Evolutionary conservation across 2,329 filamentous ascomycete genomes (phyloP).

Genomic region (Tolypocladium amazonense): DNA sequence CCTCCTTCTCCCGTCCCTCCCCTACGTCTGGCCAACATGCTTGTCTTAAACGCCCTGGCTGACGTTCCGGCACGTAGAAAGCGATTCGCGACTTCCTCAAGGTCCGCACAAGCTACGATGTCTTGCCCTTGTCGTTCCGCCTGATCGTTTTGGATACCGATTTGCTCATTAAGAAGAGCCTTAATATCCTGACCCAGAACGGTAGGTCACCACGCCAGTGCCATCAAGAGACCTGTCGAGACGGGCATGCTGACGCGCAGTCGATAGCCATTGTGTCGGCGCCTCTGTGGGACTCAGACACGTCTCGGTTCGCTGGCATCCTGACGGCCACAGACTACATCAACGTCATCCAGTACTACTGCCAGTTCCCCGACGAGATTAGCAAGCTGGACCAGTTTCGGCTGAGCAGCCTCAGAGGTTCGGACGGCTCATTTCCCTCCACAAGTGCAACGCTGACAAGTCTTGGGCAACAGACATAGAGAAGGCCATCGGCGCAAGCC

Average conservation of each 20-base stretch:
- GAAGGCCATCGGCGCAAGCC: constrained; percentile 79
- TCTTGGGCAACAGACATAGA: constrained; percentile 64
- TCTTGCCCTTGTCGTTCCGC: constrained; percentile 89
- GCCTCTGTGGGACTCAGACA: constrained; percentile 90
- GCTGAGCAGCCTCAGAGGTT: constrained; percentile 83
- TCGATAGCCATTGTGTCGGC: constrained; percentile 84
- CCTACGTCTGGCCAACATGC: neutral
- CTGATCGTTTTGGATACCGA: constrained; percentile 93
- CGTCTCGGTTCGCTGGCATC: constrained; percentile 85
- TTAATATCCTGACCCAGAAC: constrained; percentile 93
- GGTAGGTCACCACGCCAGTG: constrained; percentile 41
- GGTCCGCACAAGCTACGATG: constrained; percentile 94
- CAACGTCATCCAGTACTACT: constrained; percentile 98
- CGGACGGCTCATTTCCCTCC: constrained; percentile 10
- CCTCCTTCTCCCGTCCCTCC: neutral
- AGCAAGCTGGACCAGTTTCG: constrained; percentile 88
- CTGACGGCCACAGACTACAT: constrained; percentile 96
- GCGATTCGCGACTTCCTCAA: constrained; percentile 93
- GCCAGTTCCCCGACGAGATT: constrained; percentile 86
- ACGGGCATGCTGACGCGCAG: constrained; percentile 1
- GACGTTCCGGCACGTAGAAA: constrained; percentile 42
- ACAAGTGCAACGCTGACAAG: neutral
- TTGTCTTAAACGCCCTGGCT: constrained; percentile 1
- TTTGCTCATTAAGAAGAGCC: constrained; percentile 90
- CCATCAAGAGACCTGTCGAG: neutral